Evolutionary conservation across 495 filamentous ascomycete species (phyloP).

Genomic region (Tetracladium setigerum): DNA sequence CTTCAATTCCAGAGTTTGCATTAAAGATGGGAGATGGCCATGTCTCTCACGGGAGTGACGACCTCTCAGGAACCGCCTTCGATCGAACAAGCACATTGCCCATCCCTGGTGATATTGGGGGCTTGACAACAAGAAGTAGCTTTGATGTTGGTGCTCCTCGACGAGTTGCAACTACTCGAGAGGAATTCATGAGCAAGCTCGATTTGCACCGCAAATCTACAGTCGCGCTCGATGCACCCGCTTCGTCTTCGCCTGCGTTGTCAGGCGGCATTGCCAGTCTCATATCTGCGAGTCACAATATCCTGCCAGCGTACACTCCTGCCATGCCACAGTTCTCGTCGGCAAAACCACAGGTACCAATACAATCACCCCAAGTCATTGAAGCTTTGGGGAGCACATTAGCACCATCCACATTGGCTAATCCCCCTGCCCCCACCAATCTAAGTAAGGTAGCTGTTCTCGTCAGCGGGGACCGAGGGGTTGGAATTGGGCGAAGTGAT

Average conservation of each 20-base stretch:
- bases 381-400: conserved; percentile 45
- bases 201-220: conserved; percentile 80
- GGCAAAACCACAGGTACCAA: conserved; percentile 8
- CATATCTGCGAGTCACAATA: conserved; percentile 75
- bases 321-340: conserved; percentile 19
- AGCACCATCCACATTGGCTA: conserved; percentile 76
- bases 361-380: background rate
- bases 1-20: conserved; percentile 81
- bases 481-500: conserved; percentile 50
- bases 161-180: conserved; percentile 39
- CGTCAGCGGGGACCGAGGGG: conserved; percentile 65
- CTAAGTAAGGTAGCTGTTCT: conserved; percentile 82
- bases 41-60: conserved; percentile 49
- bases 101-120: conserved; percentile 52
- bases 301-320: conserved; percentile 52
- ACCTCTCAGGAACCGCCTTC: conserved; percentile 28
- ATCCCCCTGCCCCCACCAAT: conserved; percentile 77
- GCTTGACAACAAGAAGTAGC: conserved; percentile 51
- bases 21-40: conserved; percentile 66
- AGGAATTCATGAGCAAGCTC: conserved; percentile 82
- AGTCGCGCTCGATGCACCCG: conserved; percentile 8
- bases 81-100: conserved; percentile 62
- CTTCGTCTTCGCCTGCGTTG: conserved; percentile 10
- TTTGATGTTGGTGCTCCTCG: conserved; percentile 58
- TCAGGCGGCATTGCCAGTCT: conserved; percentile 77